These are phyloP conservation scores for Cucurbita pepo DNA, from an alignment of 306 rosid genomes.

Conservation along the genomic window DNA sequence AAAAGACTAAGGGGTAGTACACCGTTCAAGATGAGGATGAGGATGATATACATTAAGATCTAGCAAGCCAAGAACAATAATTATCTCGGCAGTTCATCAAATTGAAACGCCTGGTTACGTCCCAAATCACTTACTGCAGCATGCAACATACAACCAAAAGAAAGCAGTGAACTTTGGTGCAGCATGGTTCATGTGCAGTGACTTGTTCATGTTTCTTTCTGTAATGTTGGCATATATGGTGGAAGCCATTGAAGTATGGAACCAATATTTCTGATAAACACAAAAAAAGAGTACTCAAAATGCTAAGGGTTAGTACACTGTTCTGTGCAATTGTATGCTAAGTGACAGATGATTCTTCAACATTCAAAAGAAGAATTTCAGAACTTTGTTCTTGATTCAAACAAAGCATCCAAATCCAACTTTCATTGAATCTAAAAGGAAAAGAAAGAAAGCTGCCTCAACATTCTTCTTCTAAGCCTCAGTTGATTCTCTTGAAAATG, in stretches of 20 bases:
- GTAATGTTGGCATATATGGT: neutral
- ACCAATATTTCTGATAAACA: neutral
- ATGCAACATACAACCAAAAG: neutral
- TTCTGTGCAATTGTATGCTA: neutral
- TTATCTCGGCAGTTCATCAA: neutral
- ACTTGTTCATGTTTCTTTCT: neutral
- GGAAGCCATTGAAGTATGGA: neutral
- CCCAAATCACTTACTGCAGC: neutral
- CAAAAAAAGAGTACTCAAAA: neutral
- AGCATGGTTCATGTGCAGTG: neutral
- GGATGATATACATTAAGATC: neutral
- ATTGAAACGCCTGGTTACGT: neutral
- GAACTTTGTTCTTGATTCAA: neutral
- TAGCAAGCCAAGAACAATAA: neutral
- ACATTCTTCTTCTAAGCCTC: constrained; percentile 12
- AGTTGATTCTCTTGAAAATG: neutral
- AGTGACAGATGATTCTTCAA: constrained; percentile 1
- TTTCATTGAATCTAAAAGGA: neutral
- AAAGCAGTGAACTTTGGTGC: neutral
- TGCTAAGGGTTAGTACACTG: neutral
- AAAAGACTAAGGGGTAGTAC: no score
- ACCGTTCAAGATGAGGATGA: neutral
- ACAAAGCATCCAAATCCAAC: constrained; percentile 7
- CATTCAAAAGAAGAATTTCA: neutral
- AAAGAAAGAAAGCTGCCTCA: neutral